Base-by-base conservation (phyloP, 805 yeast genomes). In the Cyberlindnera subsufficiens region DNA sequence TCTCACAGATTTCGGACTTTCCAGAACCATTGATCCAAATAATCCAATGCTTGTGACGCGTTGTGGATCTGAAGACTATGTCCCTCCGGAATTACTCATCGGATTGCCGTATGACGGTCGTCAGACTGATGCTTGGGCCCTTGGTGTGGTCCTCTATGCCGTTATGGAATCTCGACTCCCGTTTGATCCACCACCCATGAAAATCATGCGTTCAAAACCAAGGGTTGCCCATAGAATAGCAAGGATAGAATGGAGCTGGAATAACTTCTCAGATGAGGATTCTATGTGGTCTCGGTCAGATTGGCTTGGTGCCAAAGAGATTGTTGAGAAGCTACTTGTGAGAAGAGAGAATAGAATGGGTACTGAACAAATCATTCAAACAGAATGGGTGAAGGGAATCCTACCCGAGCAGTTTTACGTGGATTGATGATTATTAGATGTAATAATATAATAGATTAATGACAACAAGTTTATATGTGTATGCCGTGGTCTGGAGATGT, bases 61-160 rank as follows among this genome's bases (percentile, higher is more conserved):
- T 47, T 93, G 99, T 62, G 99, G 99, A 0, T 86, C 96, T 1
- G 96, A 87, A 49, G 99, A 93, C 60, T 93, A 93, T 55, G 96
- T 93, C 6, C 83, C 96, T 0, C 99, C 99, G 0, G 99, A 93
- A 58, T 65, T 93, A 19, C 67, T 93, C 32, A 77, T 93, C 78
- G 98, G 98, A 1, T 71, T 86, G 43, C 83, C 88, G 6, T 93
- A 93, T 58, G 91, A 91, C 55, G 99, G 99, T 11, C 75, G 85
- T 40, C 79, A 86, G 50, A 83, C 93, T 38, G 99, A 93, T 61
- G 71, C 90, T 16, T 93, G 99, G 99, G 87, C 97, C 1, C 62
- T 90, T 9, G 99, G 99, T 3, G 98, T 93, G 3, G 68, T 90
- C n/a, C 64, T 90, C 1, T 93, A 89, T 56, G 78, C 95, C 1